Evolutionary conservation across 495 filamentous ascomycete species (phyloP).

Genomic region (Choiromyces venosus): DNA sequence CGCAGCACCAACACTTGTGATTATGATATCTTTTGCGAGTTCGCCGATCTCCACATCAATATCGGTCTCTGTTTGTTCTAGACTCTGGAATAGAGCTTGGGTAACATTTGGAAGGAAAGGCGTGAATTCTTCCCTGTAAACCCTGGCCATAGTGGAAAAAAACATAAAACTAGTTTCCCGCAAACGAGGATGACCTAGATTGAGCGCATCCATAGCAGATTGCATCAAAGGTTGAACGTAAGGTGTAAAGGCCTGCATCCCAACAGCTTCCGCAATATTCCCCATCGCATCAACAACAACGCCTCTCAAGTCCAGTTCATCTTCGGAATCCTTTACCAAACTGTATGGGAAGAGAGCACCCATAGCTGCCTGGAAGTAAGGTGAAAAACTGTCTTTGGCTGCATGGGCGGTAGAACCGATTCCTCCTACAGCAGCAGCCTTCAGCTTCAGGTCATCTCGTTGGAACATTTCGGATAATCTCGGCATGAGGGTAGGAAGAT

Average conservation of each 20-base stretch:
- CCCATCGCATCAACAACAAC: slow-evolving; percentile 87
- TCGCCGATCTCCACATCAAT: slow-evolving; percentile 72
- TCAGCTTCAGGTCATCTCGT: slow-evolving; percentile 81
- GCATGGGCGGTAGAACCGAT: slow-evolving; percentile 83
- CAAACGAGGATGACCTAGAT: slow-evolving; percentile 81
- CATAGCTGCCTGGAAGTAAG: slow-evolving; percentile 88
- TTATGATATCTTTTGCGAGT: slow-evolving; percentile 71
- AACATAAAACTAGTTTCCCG: slow-evolving; percentile 95
- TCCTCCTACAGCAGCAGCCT: slow-evolving; percentile 79
- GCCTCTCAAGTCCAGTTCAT: slow-evolving; percentile 83
- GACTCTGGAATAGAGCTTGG: slow-evolving; percentile 73
- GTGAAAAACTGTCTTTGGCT: slow-evolving; percentile 72
- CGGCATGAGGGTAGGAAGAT: slow-evolving; percentile 74
- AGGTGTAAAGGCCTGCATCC: slow-evolving; percentile 75
- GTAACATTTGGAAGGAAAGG: slow-evolving; percentile 81
- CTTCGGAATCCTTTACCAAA: slow-evolving; percentile 76
- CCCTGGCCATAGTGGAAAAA: slow-evolving; percentile 89
- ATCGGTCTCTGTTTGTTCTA: slow-evolving; percentile 86
- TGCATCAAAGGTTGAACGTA: slow-evolving; percentile 85
- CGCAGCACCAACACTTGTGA: slow-evolving; percentile 66
- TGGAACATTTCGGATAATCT: slow-evolving; percentile 74
- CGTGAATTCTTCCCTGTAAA: slow-evolving; percentile 84
- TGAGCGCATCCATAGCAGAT: slow-evolving; percentile 83
- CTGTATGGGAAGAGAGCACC: slow-evolving; percentile 75
- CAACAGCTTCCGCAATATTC: slow-evolving; percentile 83